Evolutionary conservation across 768 basidiomycete genomes (phyloP), one percentile per base, ranked within the genome.

Genomic region (Leccinum uliginosum): DNA sequence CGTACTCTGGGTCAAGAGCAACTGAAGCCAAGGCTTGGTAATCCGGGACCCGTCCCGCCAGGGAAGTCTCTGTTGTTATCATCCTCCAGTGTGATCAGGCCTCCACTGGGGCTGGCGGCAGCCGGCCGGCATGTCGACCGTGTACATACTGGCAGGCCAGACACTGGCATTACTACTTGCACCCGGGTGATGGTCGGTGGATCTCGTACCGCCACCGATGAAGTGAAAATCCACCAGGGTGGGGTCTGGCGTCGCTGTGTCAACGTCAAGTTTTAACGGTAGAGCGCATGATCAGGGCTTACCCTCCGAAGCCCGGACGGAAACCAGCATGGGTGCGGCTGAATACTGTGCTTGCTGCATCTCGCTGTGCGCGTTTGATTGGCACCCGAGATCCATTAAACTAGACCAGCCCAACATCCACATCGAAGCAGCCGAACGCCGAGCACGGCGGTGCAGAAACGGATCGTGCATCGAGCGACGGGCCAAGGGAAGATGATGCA

Each of bases 261-360:
- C n/a, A n/a, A 40, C 9, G n/a, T 40, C n/a, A 9, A 40, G n/a
- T n/a, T n/a, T n/a, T n/a, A n/a, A 4, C 8, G n/a, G n/a, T 2
- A n/a, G 38, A 17, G 2, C 38, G n/a, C n/a, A n/a, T n/a, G n/a
- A 40, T 40, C 38, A 10, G 4, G 4, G n/a, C n/a, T 10, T 40
- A 40, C 38, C 38, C 17, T 38, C 38, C 30, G 30, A 30, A 30
- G 30, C 30, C 30, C 30, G 30, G 12, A 32, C 30, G 0, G 30
- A 32, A 0, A 0, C 30, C 4, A 32, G 0, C 6, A 0, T 0
- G 14, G 12, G 30, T 32, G 30, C n/a, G 30, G 12, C 12, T 38
- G 35, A 38, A 40, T 40, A 40, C 8, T n/a, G 38, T n/a, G 0
- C n/a, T 40, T n/a, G 38, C 17, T 40, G 38, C n/a, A 38, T 38